Percentiles rank a stretch among this genome's conserved stretches.
phyloP scores from a whole-genome alignment of 495 filamentous ascomycete genomes.

The Aspergillus steynii region DNA sequence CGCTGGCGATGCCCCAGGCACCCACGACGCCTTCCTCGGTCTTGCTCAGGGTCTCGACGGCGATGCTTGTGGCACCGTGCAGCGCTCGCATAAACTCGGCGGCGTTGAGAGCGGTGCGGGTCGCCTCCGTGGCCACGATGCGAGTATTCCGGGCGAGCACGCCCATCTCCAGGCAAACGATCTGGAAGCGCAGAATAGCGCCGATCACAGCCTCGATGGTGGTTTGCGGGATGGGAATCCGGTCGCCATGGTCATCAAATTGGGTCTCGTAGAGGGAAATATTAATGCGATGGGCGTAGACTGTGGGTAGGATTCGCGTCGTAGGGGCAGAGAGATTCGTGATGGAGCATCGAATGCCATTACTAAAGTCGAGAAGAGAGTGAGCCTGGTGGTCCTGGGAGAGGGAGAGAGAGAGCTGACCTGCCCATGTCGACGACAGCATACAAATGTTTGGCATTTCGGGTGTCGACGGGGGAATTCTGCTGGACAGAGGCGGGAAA shows the following conservation, averaged over 20 bases:
- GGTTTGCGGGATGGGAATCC: conserved; percentile 59
- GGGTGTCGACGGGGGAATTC: not conserved
- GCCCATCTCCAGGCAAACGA: conserved; percentile 68
- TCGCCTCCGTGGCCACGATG: conserved; percentile 87
- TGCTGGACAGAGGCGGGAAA: not conserved
- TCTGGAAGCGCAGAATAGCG: conserved; percentile 68
- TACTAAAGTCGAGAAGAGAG: conserved; percentile 53
- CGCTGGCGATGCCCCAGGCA: conserved; percentile 79
- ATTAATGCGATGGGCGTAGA: conserved; percentile 74
- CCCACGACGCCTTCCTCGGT: conserved; percentile 82
- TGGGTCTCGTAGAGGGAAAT: conserved; percentile 93
- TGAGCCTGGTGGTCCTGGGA: not conserved
- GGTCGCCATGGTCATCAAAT: conserved; percentile 40
- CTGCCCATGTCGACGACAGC: conserved; percentile 36
- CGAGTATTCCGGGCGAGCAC: conserved; percentile 64
- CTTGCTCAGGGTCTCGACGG: conserved; percentile 71
- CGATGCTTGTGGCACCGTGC: conserved; percentile 56
- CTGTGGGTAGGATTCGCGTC: conserved; percentile 69
- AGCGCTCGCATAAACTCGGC: conserved; percentile 66
- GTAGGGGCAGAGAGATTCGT: conserved; percentile 71
- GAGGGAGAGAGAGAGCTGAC: conserved; percentile 14
- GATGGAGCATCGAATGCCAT: conserved; percentile 93
- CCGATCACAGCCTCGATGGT: conserved; percentile 65
- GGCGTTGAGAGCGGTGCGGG: conserved; percentile 76
- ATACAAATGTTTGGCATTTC: conserved; percentile 13